phyloP scores from a whole-genome alignment of 257 asterid species.

The Penstemon barbatus region DNA sequence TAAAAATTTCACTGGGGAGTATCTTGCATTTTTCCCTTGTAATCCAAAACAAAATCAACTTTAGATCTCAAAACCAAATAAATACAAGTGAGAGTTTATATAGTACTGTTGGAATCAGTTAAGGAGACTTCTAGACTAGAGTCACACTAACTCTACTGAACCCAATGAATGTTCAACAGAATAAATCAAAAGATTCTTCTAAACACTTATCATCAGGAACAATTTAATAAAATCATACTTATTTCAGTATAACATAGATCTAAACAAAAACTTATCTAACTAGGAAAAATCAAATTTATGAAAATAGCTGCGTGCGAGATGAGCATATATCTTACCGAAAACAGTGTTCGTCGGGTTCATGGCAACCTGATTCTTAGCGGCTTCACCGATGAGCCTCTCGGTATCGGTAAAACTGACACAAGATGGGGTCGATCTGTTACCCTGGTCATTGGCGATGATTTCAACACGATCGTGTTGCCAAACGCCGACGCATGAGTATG shows the following conservation, averaged over 20 bases:
- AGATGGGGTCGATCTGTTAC: slow-evolving; percentile 52
- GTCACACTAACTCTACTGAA: too few relatives aligned
- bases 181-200: too few relatives aligned
- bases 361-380: slow-evolving; percentile 55
- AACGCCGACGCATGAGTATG: slow-evolving; percentile 51
- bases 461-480: slow-evolving; percentile 56
- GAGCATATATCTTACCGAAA: slow-evolving; percentile 38
- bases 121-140: too few relatives aligned
- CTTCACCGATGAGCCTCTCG: slow-evolving; percentile 52
- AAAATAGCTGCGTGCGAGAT: neutral
- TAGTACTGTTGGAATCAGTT: too few relatives aligned
- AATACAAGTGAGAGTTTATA: too few relatives aligned
- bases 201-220: too few relatives aligned
- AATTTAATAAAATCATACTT: too few relatives aligned
- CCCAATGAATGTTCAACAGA: too few relatives aligned
- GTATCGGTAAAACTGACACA: slow-evolving; percentile 46
- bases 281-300: neutral
- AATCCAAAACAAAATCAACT: too few relatives aligned
- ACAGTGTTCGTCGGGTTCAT: slow-evolving; percentile 56
- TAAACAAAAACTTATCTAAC: neutral
- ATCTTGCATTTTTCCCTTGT: too few relatives aligned
- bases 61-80: too few relatives aligned
- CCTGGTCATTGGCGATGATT: slow-evolving; percentile 54
- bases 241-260: neutral
- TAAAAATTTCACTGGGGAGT: too few relatives aligned